Percentiles rank a stretch among this genome's conserved stretches.
Evolutionary conservation across 78 protist species (phyloP).

Genomic region (Guillardia theta): DNA sequence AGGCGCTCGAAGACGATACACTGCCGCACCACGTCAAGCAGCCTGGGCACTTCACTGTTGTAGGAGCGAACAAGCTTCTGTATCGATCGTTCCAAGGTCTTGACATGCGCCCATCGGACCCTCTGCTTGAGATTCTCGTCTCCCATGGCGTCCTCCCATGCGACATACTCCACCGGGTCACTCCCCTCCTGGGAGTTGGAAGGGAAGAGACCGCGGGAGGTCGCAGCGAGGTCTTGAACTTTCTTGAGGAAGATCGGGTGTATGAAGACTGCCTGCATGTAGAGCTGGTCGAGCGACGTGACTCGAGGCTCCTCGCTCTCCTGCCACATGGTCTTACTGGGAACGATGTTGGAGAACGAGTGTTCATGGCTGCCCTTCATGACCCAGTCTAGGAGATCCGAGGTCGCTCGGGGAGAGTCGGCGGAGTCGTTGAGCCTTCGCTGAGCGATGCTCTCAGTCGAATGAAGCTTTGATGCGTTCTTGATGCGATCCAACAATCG

Average conservation of each 20-base stretch:
- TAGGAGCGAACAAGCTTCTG: background rate
- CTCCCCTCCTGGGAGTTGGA: too few relatives aligned
- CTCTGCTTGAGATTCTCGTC: background rate
- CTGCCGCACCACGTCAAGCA: background rate
- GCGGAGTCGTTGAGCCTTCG: too few relatives aligned
- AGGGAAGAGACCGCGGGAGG: background rate
- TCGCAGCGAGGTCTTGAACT: background rate
- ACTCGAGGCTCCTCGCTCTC: background rate
- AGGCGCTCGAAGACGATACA: background rate
- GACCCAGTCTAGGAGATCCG: too few relatives aligned
- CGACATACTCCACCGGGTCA: background rate
- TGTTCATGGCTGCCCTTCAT: too few relatives aligned
- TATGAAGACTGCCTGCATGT: background rate
- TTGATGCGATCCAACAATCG: too few relatives aligned
- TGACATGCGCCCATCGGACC: background rate
- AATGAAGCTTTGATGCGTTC: too few relatives aligned
- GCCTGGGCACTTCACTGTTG: background rate
- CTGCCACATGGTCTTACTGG: too few relatives aligned
- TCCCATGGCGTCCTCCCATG: background rate
- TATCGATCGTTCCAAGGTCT: background rate
- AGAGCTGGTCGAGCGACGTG: background rate
- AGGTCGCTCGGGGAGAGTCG: too few relatives aligned
- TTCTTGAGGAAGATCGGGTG: background rate
- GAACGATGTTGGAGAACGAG: too few relatives aligned
- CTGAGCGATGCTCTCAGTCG: too few relatives aligned